Conservation (phyloP, 352 stramenopile genomes). For the Thalassiosira mediterranea region DNA sequence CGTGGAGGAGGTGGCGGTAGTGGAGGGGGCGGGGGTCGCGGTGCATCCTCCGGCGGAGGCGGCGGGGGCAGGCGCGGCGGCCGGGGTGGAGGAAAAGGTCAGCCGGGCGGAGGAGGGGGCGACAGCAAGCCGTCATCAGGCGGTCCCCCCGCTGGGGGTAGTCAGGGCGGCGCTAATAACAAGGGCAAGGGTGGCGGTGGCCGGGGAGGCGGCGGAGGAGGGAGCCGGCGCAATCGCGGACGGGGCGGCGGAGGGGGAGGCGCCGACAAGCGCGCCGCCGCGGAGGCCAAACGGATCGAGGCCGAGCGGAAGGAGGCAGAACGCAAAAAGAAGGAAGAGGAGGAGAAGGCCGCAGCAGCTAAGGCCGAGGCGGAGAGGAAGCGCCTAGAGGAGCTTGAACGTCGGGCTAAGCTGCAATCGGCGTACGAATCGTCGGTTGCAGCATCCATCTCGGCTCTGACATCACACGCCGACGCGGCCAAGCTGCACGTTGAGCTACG, state of each 20-base stretch:
- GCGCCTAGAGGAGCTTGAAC: constrained; percentile 37
- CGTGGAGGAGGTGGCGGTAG: not conserved
- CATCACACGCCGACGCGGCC: constrained; percentile 26
- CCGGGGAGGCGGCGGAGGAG: constrained; percentile 15
- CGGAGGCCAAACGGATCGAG: constrained; percentile 1
- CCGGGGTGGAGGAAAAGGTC: constrained; percentile 16
- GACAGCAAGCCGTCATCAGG: constrained; percentile 4
- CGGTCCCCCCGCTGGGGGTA: not conserved
- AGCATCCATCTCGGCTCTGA: constrained; percentile 49
- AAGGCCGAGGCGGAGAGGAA: constrained; percentile 23
- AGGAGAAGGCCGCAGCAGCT: constrained; percentile 20
- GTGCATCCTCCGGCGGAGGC: not conserved
- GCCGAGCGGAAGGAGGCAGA: constrained; percentile 21
- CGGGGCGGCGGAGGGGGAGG: not conserved
- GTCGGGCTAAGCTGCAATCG: constrained; percentile 35
- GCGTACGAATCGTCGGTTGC: constrained; percentile 45
- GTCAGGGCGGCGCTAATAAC: constrained; percentile 14
- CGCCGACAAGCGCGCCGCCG: constrained; percentile 9
- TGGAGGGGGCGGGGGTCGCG: constrained; percentile 5
- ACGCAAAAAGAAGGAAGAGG: constrained; percentile 11
- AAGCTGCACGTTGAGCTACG: constrained; percentile 46
- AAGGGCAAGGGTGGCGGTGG: constrained; percentile 9
- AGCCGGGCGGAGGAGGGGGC: constrained; percentile 20
- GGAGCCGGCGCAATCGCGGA: not conserved
- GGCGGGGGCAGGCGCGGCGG: constrained; percentile 13